A percentile compares a stretch with the other conserved stretches of the same genome.
Conservation (phyloP, 495 filamentous ascomycete genomes). For the Tuber indicum region DNA sequence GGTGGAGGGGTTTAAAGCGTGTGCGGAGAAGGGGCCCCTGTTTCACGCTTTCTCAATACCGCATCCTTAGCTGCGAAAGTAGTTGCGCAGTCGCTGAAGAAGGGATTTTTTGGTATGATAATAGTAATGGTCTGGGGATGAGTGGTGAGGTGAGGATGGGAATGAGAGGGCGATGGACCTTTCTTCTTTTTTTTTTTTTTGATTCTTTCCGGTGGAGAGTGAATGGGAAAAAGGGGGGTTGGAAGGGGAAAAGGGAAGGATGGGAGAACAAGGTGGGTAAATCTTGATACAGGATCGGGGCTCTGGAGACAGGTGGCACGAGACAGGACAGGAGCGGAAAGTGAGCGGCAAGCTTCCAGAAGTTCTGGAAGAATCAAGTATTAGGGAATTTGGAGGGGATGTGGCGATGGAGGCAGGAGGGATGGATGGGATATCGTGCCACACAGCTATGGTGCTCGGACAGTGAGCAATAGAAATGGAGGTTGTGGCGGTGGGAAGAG, state of each 20-base stretch:
- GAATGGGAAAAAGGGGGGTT: conserved; percentile 9
- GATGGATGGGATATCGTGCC: neutral
- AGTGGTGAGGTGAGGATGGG: neutral
- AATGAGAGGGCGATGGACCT: neutral
- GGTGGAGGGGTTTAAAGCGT: conserved; percentile 31
- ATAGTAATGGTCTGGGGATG: conserved; percentile 9
- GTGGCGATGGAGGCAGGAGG: neutral
- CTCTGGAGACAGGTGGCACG: conserved; percentile 26
- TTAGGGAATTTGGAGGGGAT: neutral
- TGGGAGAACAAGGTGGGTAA: conserved; percentile 19
- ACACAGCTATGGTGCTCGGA: neutral
- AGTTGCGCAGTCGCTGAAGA: conserved; percentile 14
- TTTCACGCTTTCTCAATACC: conserved; percentile 33
- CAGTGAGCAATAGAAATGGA: neutral
- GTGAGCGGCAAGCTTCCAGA: conserved; percentile 29
- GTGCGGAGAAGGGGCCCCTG: conserved; percentile 28
- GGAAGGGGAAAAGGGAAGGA: conserved; percentile 9
- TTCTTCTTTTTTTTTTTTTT: neutral
- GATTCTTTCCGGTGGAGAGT: neutral
- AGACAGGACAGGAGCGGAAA: conserved; percentile 30
- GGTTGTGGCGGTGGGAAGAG: neutral
- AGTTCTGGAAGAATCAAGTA: conserved; percentile 35
- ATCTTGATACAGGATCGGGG: conserved; percentile 16
- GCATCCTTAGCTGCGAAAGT: conserved; percentile 18
- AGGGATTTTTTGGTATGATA: conserved; percentile 12